Percentiles rank a stretch among this genome's conserved stretches.
These are phyloP conservation scores for Rhododendron griersonianum DNA, from an alignment of 148 eudicot genomes.

Conservation along the genomic window DNA sequence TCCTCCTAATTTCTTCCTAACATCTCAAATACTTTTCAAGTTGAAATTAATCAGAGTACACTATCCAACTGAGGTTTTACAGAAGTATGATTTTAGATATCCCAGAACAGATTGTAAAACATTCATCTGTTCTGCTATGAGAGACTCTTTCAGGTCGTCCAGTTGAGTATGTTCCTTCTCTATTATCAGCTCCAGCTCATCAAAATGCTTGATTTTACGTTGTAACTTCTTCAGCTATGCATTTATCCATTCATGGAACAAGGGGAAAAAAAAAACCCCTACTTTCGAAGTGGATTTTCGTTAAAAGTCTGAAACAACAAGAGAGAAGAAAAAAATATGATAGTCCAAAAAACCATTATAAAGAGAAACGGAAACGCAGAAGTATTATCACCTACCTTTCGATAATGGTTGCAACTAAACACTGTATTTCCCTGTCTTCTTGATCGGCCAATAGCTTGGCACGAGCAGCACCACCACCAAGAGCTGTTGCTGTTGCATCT, in stretches of 20 bases:
- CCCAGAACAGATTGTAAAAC: slow-evolving; percentile 43
- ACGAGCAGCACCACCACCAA: slow-evolving; percentile 93
- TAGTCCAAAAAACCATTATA: not conserved
- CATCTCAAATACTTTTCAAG: not conserved
- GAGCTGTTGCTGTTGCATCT: slow-evolving; percentile 83
- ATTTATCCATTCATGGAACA: not conserved
- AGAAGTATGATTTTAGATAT: slow-evolving; percentile 32
- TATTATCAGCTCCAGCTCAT: slow-evolving; percentile 64
- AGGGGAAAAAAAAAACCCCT: slow-evolving; percentile 5
- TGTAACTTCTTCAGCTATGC: slow-evolving; percentile 75
- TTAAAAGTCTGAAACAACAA: not conserved
- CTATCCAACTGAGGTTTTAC: slow-evolving; percentile 19
- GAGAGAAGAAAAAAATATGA: not conserved
- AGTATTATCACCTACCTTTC: slow-evolving; percentile 60
- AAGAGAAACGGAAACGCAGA: not conserved
- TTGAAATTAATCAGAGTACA: slow-evolving; percentile 7
- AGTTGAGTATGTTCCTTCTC: slow-evolving; percentile 52
- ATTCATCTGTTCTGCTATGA: slow-evolving; percentile 48
- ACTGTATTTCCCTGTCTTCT: slow-evolving; percentile 82
- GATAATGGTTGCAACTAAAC: slow-evolving; percentile 53
- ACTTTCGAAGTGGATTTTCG: not conserved
- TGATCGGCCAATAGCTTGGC: slow-evolving; percentile 86
- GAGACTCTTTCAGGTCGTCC: slow-evolving; percentile 59
- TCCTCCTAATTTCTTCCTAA: slow-evolving; percentile 1
- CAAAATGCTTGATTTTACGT: slow-evolving; percentile 53